Conservation (phyloP, 108 stramenopile species). For the Skeletonema costatum region DNA sequence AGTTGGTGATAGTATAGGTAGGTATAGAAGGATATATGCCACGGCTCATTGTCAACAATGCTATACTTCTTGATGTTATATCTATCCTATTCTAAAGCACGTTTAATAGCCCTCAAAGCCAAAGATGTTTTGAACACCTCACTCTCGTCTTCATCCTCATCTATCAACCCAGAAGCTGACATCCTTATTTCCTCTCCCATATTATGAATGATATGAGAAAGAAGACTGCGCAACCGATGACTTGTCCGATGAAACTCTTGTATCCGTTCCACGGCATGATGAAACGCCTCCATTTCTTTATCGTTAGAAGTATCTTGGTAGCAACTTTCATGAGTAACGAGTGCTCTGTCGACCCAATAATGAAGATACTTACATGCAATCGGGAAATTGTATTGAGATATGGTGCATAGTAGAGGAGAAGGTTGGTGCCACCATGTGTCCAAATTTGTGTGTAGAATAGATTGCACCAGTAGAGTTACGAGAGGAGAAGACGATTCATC, state of each 20-base stretch:
- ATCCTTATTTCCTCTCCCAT: background rate
- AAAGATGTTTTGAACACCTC: background rate
- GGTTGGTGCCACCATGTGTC: constrained; percentile 34
- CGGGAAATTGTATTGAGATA: constrained; percentile 26
- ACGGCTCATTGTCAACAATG: too few species aligned
- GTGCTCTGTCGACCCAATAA: background rate
- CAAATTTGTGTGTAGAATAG: background rate
- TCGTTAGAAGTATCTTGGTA: background rate
- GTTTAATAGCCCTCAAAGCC: background rate
- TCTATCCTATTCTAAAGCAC: background rate
- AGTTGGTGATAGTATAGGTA: too few species aligned
- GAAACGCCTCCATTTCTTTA: background rate
- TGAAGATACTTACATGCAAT: constrained; percentile 8
- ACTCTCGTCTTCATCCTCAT: background rate
- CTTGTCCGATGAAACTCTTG: background rate
- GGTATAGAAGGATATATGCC: too few species aligned
- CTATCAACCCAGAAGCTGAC: background rate
- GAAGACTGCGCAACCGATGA: background rate
- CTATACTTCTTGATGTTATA: too few species aligned
- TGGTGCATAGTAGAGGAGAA: constrained; percentile 32
- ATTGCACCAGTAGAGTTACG: constrained; percentile 1
- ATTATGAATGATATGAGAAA: background rate
- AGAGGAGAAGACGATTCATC: background rate
- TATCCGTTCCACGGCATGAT: background rate
- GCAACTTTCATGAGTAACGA: background rate